phyloP scores from a whole-genome alignment of 495 filamentous ascomycete genomes.

The Geopyxis carbonaria region DNA sequence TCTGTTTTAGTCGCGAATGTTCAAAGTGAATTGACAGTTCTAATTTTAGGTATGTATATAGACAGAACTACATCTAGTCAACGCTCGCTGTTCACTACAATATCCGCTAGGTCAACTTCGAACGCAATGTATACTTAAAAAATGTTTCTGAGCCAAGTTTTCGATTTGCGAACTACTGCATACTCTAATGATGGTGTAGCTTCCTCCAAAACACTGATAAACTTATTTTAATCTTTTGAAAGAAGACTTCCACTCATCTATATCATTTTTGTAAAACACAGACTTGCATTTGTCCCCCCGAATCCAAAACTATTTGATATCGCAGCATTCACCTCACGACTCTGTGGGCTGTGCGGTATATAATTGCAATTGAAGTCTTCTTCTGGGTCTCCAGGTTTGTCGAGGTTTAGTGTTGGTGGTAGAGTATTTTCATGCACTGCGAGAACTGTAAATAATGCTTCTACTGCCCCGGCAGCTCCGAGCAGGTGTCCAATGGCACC shows the following conservation, averaged over 20 bases:
- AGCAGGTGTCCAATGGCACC: conserved; percentile 84
- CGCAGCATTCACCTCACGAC: conserved; percentile 52
- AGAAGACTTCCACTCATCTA: neutral
- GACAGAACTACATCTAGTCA: too few relatives aligned
- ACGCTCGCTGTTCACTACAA: too few relatives aligned
- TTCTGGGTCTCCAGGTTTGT: conserved; percentile 33
- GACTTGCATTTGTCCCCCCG: conserved; percentile 83
- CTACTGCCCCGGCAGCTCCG: conserved; percentile 75
- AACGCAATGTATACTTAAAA: too few relatives aligned
- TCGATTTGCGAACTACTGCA: too few relatives aligned
- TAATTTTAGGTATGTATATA: too few relatives aligned
- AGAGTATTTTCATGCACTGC: conserved; percentile 60
- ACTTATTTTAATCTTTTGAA: too few relatives aligned
- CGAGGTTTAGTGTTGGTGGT: conserved; percentile 77
- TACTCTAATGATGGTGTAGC: too few relatives aligned
- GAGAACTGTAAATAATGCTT: conserved; percentile 68
- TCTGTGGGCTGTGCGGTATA: conserved; percentile 52
- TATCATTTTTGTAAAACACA: conserved; percentile 50
- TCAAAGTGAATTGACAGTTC: too few relatives aligned
- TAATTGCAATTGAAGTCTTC: conserved; percentile 76
- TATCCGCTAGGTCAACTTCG: too few relatives aligned
- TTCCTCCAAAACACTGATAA: too few relatives aligned
- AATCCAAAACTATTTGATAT: conserved; percentile 96
- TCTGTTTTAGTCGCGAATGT: too few relatives aligned
- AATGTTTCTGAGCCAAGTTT: too few relatives aligned